Percentiles rank a stretch among this genome's conserved stretches.
phyloP scores from a whole-genome alignment of 768 basidiomycete species.

The Rhodotorula diobovata region DNA sequence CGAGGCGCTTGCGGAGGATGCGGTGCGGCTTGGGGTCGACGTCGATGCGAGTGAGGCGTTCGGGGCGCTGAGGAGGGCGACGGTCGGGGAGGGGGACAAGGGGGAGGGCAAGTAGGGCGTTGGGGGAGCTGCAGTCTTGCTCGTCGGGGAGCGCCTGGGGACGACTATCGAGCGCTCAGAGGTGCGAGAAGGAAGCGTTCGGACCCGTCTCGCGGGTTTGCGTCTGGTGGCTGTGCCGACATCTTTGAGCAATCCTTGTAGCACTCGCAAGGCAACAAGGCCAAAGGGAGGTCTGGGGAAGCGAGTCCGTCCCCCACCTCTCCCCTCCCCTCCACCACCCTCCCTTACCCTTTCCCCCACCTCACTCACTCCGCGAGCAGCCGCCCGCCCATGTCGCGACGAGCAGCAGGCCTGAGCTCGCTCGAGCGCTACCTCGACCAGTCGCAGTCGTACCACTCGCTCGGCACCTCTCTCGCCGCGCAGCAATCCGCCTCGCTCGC shows the following conservation, averaged over 20 bases:
- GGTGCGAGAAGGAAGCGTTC: too few relatives aligned
- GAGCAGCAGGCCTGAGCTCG: conserved; percentile 54
- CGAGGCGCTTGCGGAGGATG: conserved; percentile 74
- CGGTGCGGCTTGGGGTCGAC: conserved; percentile 63
- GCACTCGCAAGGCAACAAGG: too few relatives aligned
- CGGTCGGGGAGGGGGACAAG: conserved; percentile 19
- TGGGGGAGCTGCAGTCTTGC: too few relatives aligned
- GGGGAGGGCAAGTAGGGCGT: conserved; percentile 11
- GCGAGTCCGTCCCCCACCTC: not conserved
- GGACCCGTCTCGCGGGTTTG: too few relatives aligned
- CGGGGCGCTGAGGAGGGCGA: conserved; percentile 45
- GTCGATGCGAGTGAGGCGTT: conserved; percentile 47
- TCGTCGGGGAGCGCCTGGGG: too few relatives aligned
- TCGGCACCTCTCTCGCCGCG: conserved; percentile 72
- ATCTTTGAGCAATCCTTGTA: too few relatives aligned
- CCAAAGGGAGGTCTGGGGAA: too few relatives aligned
- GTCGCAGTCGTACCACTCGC: conserved; percentile 69
- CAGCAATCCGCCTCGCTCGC: conserved; percentile 73
- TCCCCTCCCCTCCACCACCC: not conserved
- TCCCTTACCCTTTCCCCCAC: too few relatives aligned
- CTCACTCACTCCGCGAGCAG: not conserved
- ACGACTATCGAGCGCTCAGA: too few relatives aligned
- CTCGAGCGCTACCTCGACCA: conserved; percentile 83
- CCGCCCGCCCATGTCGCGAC: conserved; percentile 6
- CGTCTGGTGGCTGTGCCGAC: too few relatives aligned